Conservation (phyloP, 768 basidiomycete genomes). For the Sporobolomyces phaffii region DNA sequence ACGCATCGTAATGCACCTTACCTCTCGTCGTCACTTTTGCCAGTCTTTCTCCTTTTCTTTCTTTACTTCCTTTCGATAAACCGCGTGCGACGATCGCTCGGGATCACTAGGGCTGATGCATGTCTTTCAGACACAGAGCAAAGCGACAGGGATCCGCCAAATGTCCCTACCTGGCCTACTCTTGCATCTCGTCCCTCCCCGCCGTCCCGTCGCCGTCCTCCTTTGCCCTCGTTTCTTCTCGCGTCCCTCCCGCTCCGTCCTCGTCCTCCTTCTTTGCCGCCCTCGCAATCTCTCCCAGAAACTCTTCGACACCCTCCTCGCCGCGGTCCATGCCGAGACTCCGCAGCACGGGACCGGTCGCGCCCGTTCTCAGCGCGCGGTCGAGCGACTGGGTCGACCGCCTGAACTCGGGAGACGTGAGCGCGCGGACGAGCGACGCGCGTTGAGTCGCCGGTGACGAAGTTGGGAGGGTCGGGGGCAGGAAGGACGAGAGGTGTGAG, state of each 20-base stretch:
- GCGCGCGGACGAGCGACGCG: constrained; percentile 4
- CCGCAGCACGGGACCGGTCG: constrained; percentile 24
- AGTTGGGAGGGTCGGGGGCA: constrained; percentile 9
- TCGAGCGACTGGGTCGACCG: constrained; percentile 5
- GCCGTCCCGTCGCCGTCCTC: not conserved
- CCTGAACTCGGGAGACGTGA: constrained; percentile 25
- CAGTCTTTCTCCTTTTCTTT: no score
- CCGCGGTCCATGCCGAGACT: constrained; percentile 23
- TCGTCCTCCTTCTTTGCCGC: constrained; percentile 14
- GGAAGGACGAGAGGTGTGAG: constrained; percentile 20
- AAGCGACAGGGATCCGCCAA: no score
- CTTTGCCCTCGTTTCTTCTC: not conserved
- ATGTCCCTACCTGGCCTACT: no score
- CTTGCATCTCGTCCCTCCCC: not conserved
- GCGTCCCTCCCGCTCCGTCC: no score
- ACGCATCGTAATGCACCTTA: no score
- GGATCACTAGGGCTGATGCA: no score
- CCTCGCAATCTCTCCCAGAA: constrained; percentile 27
- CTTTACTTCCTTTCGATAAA: no score
- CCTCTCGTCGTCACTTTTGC: no score
- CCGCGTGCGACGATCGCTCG: no score
- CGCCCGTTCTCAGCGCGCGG: constrained; percentile 33
- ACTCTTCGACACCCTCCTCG: constrained; percentile 26
- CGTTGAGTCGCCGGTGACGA: not conserved
- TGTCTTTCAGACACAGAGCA: no score